Percentiles rank a stretch among this genome's conserved stretches.
Evolutionary conservation across 2,329 filamentous ascomycete genomes (phyloP).

Genomic region (Ceratocystiopsis brevicomis): DNA sequence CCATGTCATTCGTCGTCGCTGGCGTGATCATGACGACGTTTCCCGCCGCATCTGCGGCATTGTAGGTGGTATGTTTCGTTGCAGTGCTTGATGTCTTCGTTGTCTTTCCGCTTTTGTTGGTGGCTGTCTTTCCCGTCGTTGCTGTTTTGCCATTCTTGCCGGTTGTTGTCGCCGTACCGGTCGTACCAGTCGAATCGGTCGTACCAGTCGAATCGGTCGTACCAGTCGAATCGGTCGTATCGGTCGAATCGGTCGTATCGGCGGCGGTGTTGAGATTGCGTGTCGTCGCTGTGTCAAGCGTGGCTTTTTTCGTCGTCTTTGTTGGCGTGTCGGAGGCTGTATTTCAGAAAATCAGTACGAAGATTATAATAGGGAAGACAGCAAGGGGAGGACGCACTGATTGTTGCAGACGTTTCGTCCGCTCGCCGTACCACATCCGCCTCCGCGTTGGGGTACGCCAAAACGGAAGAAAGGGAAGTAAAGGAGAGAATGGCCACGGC

Average conservation of each 20-base stretch:
- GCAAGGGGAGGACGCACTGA: too few species aligned
- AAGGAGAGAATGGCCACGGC: slow-evolving; percentile 34
- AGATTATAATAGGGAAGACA: too few species aligned
- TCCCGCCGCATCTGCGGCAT: slow-evolving; percentile 28
- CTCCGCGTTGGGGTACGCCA: slow-evolving; percentile 30
- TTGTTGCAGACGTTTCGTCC: neutral
- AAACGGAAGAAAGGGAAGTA: slow-evolving; percentile 27
- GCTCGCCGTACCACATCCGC: slow-evolving; percentile 31
- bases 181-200: slow-evolving; percentile 7
- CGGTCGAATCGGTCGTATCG: slow-evolving; percentile 3
- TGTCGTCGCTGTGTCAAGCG: neutral
- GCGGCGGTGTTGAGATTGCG: neutral
- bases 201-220: slow-evolving; percentile 8
- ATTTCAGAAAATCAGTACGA: too few species aligned
- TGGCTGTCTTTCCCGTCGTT: slow-evolving; percentile 11
- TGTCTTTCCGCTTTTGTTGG: slow-evolving; percentile 7
- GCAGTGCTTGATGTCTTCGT: slow-evolving; percentile 7
- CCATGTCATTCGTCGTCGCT: slow-evolving; percentile 22
- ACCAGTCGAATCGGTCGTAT: neutral
- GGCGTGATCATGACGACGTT: slow-evolving; percentile 35
- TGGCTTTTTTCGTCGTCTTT: neutral
- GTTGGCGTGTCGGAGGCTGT: too few species aligned
- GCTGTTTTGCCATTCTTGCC: slow-evolving; percentile 5
- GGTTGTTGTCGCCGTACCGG: slow-evolving; percentile 10
- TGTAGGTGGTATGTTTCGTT: slow-evolving; percentile 21